phyloP scores from a whole-genome alignment of 2,329 filamentous ascomycete species.

The Calonectria multiphialidica region DNA sequence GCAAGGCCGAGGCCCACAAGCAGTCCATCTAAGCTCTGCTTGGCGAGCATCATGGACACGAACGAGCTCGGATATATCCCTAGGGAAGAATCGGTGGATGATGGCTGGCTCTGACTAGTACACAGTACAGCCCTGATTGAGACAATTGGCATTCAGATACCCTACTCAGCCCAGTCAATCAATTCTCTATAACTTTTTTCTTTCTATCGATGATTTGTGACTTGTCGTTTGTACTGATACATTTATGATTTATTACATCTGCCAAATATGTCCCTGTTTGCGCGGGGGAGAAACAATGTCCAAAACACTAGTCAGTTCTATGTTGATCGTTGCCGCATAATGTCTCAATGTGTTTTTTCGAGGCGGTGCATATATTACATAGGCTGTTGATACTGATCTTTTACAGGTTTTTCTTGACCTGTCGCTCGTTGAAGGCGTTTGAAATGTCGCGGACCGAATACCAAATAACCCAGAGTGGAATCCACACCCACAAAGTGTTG shows the following conservation, averaged over 20 bases:
- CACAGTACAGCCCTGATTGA: constrained; percentile 21
- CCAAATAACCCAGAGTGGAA: constrained; percentile 71
- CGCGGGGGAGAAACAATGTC: neutral
- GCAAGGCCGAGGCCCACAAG: constrained; percentile 58
- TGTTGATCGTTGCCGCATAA: neutral
- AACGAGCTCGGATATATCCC: neutral
- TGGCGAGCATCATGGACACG: neutral
- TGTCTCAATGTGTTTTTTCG: neutral
- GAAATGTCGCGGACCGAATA: constrained; percentile 67
- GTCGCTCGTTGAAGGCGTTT: constrained; percentile 58
- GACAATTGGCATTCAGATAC: constrained; percentile 38
- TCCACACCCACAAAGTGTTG: constrained; percentile 76
- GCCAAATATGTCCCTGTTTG: neutral
- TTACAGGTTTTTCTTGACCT: constrained; percentile 47
- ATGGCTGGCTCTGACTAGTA: constrained; percentile 8
- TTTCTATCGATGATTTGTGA: neutral
- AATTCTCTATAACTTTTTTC: constrained; percentile 8
- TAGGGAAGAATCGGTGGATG: constrained; percentile 14
- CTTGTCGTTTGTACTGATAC: neutral
- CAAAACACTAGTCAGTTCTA: neutral
- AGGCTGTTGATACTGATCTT: neutral
- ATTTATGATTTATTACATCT: neutral
- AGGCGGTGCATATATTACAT: neutral
- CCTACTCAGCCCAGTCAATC: constrained; percentile 37
- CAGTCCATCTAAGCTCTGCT: constrained; percentile 48